A percentile compares a stretch with the other conserved stretches of the same genome.
Evolutionary conservation across 2,329 filamentous ascomycete genomes (phyloP).

Genomic region (Apiospora kogelbergensis): DNA sequence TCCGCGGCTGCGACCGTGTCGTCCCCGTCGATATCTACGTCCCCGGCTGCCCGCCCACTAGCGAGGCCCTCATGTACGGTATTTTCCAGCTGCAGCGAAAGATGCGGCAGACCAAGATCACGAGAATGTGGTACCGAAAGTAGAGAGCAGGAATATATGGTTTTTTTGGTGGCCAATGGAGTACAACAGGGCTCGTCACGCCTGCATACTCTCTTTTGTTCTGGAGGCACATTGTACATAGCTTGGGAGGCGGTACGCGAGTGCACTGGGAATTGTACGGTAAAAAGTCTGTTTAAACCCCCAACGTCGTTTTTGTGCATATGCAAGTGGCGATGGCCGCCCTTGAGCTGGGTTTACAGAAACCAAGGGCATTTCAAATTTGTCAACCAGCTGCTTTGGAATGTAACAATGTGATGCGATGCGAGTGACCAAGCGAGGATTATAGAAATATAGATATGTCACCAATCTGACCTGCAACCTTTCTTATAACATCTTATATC

Average conservation of each 20-base stretch:
- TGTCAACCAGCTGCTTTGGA: not conserved
- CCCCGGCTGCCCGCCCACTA: conserved; percentile 67
- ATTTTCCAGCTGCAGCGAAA: conserved; percentile 78
- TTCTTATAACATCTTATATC: not conserved
- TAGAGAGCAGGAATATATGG: conserved; percentile 33
- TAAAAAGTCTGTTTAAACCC: conserved; percentile 1
- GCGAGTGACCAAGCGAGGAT: not conserved
- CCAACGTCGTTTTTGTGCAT: conserved; percentile 1
- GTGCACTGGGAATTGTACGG: conserved; percentile 5
- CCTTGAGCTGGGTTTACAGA: not conserved
- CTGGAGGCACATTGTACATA: conserved; percentile 10
- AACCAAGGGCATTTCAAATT: not conserved
- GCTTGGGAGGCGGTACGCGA: conserved; percentile 4
- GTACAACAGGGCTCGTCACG: not conserved
- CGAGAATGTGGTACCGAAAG: conserved; percentile 59
- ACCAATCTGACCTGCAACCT: too few species aligned
- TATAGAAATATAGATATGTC: not conserved
- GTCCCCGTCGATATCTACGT: conserved; percentile 81
- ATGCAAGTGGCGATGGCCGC: not conserved
- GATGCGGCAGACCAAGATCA: conserved; percentile 62
- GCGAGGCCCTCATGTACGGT: conserved; percentile 64
- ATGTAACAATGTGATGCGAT: not conserved
- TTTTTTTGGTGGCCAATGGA: not conserved
- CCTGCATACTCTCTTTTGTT: conserved; percentile 8
- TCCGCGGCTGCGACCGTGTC: conserved; percentile 73